Conservation (phyloP, 1,284 basidiomycete species). For the Pterulicium gracile region DNA sequence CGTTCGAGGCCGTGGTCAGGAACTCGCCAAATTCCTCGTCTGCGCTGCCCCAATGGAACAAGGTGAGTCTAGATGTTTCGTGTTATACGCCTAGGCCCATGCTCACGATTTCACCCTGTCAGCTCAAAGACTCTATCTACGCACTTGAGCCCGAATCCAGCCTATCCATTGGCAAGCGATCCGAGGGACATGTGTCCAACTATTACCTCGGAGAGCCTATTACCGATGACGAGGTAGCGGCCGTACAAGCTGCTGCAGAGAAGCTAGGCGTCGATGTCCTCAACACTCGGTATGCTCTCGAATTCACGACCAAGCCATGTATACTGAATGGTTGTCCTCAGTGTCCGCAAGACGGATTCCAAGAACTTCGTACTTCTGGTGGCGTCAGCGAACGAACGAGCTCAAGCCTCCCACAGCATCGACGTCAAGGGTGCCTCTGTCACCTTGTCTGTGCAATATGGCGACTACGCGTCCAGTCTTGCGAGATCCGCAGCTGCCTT, state of each 20-base stretch:
- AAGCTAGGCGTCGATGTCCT: constrained; percentile 60
- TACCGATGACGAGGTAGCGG: constrained; percentile 63
- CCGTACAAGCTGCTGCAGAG: constrained; percentile 65
- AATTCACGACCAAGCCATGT: not conserved
- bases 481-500: constrained; percentile 45
- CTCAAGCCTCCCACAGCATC: constrained; percentile 34
- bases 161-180: constrained; percentile 71
- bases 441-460: constrained; percentile 17
- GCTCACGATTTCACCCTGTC: not conserved
- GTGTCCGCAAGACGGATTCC: constrained; percentile 55
- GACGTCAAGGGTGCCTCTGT: constrained; percentile 11
- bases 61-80: constrained; percentile 26
- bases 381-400: constrained; percentile 46
- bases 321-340: constrained; percentile 17
- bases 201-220: constrained; percentile 71
- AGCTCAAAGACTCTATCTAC: constrained; percentile 71
- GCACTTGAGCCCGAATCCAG: constrained; percentile 47
- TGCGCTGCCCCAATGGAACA: constrained; percentile 50
- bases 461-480: constrained; percentile 49
- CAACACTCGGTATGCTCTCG: constrained; percentile 59
- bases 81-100: constrained; percentile 2
- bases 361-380: constrained; percentile 58
- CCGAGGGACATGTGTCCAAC: constrained; percentile 66
- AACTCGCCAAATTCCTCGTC: constrained; percentile 45
- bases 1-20: constrained; percentile 54